Percentiles rank a stretch among this genome's conserved stretches.
phyloP scores from a whole-genome alignment of 768 basidiomycete genomes.

The Strobilomyces confusus region DNA sequence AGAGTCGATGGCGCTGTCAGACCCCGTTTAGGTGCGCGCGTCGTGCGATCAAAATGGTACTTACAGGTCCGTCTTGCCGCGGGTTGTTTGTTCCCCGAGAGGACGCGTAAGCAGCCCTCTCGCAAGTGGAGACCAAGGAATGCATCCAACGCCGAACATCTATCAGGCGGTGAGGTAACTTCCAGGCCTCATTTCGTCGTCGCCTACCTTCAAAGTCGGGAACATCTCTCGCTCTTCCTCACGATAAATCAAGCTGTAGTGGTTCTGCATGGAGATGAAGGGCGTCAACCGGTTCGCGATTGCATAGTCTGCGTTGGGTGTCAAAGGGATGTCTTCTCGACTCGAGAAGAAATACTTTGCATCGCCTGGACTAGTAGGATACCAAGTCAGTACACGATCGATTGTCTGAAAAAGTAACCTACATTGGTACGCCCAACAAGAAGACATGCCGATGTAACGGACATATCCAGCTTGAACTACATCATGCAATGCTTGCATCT shows the following conservation, averaged over 20 bases:
- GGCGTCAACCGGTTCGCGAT: conserved; percentile 43
- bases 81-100: too few species aligned
- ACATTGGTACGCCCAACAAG: conserved; percentile 41
- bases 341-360: conserved; percentile 29
- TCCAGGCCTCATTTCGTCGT: background rate
- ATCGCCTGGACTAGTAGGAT: conserved; percentile 33
- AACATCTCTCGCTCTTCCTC: conserved; percentile 62
- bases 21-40: background rate
- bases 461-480: conserved; percentile 47
- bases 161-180: background rate
- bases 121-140: too few species aligned
- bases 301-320: conserved; percentile 31
- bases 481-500: conserved; percentile 50
- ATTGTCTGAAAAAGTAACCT: conserved; percentile 1
- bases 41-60: background rate
- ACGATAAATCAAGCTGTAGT: conserved; percentile 52
- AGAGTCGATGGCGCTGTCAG: background rate
- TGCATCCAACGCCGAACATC: background rate
- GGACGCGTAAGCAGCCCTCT: too few species aligned
- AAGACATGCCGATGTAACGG: conserved; percentile 43
- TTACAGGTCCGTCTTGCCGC: too few species aligned
- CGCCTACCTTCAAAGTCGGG: conserved; percentile 30
- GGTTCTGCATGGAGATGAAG: conserved; percentile 66
- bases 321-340: too few species aligned
- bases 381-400: too few species aligned